Conservation (phyloP, 768 basidiomycete genomes). For the Lepiota subincarnata region DNA sequence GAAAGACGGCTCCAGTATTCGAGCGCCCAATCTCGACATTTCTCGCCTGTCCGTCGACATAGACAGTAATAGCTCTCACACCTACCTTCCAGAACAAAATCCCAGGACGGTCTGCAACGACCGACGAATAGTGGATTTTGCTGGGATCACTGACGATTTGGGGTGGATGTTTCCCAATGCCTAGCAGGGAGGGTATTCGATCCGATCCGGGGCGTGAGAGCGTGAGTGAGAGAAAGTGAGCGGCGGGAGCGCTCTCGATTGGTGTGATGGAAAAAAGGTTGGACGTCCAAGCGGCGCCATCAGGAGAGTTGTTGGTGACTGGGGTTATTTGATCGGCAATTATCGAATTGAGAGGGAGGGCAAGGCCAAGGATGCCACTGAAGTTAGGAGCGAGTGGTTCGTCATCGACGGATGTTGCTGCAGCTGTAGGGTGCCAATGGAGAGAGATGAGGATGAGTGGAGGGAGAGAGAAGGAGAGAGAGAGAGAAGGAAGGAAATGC, state of each 20-base stretch:
- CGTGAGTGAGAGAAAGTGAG: constrained; percentile 63
- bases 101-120: constrained; percentile 39
- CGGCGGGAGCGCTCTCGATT: constrained; percentile 42
- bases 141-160: constrained; percentile 49
- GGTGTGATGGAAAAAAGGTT: constrained; percentile 73
- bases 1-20: constrained; percentile 38
- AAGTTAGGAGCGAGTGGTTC: constrained; percentile 60
- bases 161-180: constrained; percentile 65
- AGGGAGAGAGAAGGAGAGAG: neutral
- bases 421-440: constrained; percentile 39
- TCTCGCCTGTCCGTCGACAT: constrained; percentile 39
- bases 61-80: constrained; percentile 58
- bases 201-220: constrained; percentile 65
- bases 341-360: constrained; percentile 67
- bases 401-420: constrained; percentile 46
- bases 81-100: constrained; percentile 60
- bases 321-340: constrained; percentile 53
- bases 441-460: neutral
- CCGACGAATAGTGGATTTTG: constrained; percentile 42
- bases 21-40: constrained; percentile 38
- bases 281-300: constrained; percentile 64
- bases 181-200: constrained; percentile 53
- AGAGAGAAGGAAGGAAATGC: neutral
- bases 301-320: constrained; percentile 42
- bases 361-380: constrained; percentile 70